These are phyloP conservation scores for Phytophthora gonapodyides DNA, from an alignment of 352 stramenopile species.

Conservation along the genomic window DNA sequence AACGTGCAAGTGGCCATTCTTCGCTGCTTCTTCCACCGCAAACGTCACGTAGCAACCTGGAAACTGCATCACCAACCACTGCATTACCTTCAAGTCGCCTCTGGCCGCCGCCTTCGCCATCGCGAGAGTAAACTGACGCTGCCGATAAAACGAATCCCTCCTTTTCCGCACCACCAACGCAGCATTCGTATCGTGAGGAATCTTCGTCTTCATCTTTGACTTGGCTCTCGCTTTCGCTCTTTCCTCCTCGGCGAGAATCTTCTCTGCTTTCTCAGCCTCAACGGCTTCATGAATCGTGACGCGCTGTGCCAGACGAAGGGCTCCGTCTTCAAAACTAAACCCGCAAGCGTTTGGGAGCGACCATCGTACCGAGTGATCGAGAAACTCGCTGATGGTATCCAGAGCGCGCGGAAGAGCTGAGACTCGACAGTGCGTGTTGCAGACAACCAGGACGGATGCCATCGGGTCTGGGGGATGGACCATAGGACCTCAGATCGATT, in stretches of 20 bases:
- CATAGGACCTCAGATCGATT: too few relatives aligned
- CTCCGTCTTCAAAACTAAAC: constrained; percentile 25
- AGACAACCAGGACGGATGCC: constrained; percentile 19
- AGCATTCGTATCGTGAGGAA: constrained; percentile 18
- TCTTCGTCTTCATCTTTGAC: constrained; percentile 12
- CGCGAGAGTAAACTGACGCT: constrained; percentile 34
- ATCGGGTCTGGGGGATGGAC: too few relatives aligned
- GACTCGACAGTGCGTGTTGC: constrained; percentile 28
- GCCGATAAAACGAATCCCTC: constrained; percentile 32
- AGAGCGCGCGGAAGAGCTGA: constrained; percentile 31
- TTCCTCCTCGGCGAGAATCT: constrained; percentile 17
- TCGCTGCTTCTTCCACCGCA: constrained; percentile 38
- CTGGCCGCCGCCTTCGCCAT: constrained; percentile 36
- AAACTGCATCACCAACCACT: constrained; percentile 35
- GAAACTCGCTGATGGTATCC: constrained; percentile 40
- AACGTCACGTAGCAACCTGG: constrained; percentile 37
- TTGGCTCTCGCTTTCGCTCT: constrained; percentile 14
- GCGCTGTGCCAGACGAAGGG: constrained; percentile 30
- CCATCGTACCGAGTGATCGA: constrained; percentile 39
- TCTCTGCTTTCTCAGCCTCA: constrained; percentile 21
- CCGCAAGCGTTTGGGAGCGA: constrained; percentile 34
- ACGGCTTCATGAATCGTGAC: constrained; percentile 26
- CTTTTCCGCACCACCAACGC: constrained; percentile 13
- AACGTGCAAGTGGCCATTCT: constrained; percentile 38
- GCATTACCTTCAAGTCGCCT: constrained; percentile 35